Evolutionary conservation across 2,329 filamentous ascomycete species (phyloP).

Genomic region (Helicocarpus griseus): DNA sequence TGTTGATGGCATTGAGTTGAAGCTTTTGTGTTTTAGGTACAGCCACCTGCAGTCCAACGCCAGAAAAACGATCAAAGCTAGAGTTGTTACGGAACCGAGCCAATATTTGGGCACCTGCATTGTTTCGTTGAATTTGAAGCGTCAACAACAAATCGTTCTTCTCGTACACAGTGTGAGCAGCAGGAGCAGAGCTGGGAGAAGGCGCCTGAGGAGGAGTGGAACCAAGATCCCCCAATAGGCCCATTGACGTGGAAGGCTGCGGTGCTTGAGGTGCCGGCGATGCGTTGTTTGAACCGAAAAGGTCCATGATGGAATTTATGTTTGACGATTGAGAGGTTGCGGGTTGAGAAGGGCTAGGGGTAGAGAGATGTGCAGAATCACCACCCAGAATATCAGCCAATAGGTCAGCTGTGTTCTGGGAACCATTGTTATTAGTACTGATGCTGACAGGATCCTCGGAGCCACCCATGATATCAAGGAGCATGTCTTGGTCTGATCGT

Average conservation of each 20-base stretch:
- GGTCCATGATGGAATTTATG: constrained; percentile 75
- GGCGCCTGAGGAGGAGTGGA: constrained; percentile 41
- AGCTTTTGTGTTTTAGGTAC: constrained; percentile 95
- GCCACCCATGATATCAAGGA: constrained; percentile 87
- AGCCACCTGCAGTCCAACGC: constrained; percentile 80
- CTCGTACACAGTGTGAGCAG: constrained; percentile 65
- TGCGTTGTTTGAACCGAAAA: constrained; percentile 53
- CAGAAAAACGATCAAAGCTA: constrained; percentile 54
- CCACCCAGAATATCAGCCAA: constrained; percentile 86
- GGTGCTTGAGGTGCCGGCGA: constrained; percentile 41
- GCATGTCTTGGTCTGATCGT: constrained; percentile 79
- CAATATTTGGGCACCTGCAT: constrained; percentile 62
- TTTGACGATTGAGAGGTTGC: constrained; percentile 43
- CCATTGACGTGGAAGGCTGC: constrained; percentile 37
- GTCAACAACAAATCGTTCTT: constrained; percentile 76
- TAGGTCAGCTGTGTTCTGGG: constrained; percentile 70
- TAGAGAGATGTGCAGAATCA: constrained; percentile 42
- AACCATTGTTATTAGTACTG: constrained; percentile 46
- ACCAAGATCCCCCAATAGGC: constrained; percentile 40
- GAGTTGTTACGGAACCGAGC: constrained; percentile 76
- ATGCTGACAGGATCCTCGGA: constrained; percentile 51
- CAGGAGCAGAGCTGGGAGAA: constrained; percentile 35
- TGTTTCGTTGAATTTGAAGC: constrained; percentile 72
- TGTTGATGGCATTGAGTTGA: constrained; percentile 83
- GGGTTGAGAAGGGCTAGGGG: constrained; percentile 46